Percentiles rank a stretch among this genome's conserved stretches.
Conservation (phyloP, 2,329 filamentous ascomycete species). For the Calonectria montana region DNA sequence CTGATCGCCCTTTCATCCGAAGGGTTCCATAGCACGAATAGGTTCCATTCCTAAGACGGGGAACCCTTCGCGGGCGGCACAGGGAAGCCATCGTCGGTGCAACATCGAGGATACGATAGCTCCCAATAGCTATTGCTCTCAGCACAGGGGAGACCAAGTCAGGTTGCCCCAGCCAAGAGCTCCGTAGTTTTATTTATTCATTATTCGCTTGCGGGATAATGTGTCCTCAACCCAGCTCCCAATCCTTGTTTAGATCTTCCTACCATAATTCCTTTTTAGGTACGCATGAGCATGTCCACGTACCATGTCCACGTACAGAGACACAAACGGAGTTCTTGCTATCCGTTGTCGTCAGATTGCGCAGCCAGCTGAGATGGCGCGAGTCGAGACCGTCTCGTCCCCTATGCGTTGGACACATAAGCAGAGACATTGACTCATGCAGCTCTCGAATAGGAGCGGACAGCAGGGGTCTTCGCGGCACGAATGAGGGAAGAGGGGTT, state of each 20-base stretch:
- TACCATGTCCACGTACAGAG: neutral
- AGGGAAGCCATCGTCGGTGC: neutral
- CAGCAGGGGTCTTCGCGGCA: neutral
- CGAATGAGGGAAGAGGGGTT: neutral
- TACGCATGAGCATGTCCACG: neutral
- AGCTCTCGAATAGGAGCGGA: neutral
- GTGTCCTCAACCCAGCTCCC: too few species aligned
- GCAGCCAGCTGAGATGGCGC: neutral
- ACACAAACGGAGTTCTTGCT: neutral
- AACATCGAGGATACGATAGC: neutral
- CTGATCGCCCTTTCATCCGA: neutral
- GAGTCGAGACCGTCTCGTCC: neutral
- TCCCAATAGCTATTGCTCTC: neutral
- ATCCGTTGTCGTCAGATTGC: neutral
- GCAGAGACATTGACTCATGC: conserved; percentile 3
- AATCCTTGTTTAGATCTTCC: too few species aligned
- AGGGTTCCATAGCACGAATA: neutral
- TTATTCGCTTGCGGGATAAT: too few species aligned
- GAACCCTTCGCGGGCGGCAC: neutral
- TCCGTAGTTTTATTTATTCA: neutral
- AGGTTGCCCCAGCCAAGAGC: neutral
- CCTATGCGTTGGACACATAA: neutral
- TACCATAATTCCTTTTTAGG: neutral
- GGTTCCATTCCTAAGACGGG: neutral
- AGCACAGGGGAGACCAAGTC: neutral